Base-by-base conservation (phyloP, 2,329 filamentous ascomycete genomes). In the Fonsecaea pugnacius region DNA sequence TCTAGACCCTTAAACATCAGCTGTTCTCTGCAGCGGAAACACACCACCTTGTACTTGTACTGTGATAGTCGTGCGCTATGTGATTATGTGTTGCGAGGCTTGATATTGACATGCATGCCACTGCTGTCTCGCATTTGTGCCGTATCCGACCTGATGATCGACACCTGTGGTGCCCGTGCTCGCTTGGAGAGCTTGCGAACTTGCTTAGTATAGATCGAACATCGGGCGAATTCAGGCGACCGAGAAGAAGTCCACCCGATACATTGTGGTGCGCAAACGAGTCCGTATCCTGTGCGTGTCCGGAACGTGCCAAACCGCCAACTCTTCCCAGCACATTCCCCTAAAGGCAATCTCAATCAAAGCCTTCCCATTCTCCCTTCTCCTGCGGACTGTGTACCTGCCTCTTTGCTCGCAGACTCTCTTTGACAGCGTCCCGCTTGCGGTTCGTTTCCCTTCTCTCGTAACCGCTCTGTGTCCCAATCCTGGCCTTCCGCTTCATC, bases 391-490 rank as follows among this genome's bases (percentile, higher is more conserved):
- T 54, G 10, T 36, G n/a, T 16, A 52, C 58, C 46, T 55, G 48
- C 57, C 43, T 54, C 18, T 48, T 58, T 27, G 50, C 30, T 56
- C 55, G 58, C 43, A 56, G 35, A 66, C 78, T 82, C 10, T 75
- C 78, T 60, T 73, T 70, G 60, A 80, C 77, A n/a, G 78, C 77
- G n/a, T 75, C 80, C 68, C 75, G 80, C 71, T 75, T 79, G 50
- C 75, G 78, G 65, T 82, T 78, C 64, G 81, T 78, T 72, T 80
- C 68, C 57, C 75, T 75, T 59, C 78, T 74, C 66, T 82, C 80
- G 69, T 78, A 83, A 14, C 80, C 80, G 67, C 80, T 83, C 74
- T 82, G 82, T 1, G 80, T 83, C 69, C 92, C 94, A 71, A 98
- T 98, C 74, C 87, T 87, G 24, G 85, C 83, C 73, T 83, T 83